Base-by-base conservation (phyloP, 768 basidiomycete species). In the Termitomyces sp. region DNA sequence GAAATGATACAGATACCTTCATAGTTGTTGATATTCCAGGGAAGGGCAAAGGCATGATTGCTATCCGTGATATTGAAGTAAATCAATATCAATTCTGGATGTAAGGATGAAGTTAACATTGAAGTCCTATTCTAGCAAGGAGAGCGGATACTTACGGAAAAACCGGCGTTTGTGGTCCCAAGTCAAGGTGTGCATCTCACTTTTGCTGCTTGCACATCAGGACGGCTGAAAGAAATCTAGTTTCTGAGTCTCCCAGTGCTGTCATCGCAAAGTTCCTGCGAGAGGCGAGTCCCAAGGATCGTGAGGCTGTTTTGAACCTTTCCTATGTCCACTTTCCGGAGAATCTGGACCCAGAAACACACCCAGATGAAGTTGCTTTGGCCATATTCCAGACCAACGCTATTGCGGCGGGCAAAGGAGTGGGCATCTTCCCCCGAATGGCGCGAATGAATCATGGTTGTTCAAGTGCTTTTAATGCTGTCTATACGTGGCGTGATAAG, bases 331-430 rank as follows among this genome's bases (percentile, higher is more conserved):
- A 82, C 61, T 74, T 86, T 39, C 84, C 85, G 0, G 56, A 71
- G 40, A 63, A 74, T 35, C 62, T 81, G 35, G 69, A 78, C 51
- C 79, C 74, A 24, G 73, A 61, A 63, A 70, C 65, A 51, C 73
- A 76, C 63, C 71, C 68, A 40, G 76, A 78, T 18, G 75, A 81
- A 66, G 72, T 85, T n/a, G 84, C 84, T 0, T 72, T 90, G 18
- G 84, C 85, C 0, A 88, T 86, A 59, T 85, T 88, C 68, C 79
- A 86, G 69, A 89, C 88, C 3, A 90, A 89, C 65, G 84, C 84
- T 1, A 83, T 88, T 7, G 73, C 80, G 3, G 81, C 86, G 4
- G 85, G 84, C 1, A 71, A 76, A 1, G 67, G 72, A 20, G 82
- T 83, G 3, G 88, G 86, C 0, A 75, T 90, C n/a, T 89, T 89